A percentile compares a stretch with the other conserved stretches of the same genome.
phyloP scores from a whole-genome alignment of 176 grass and related monocot genomes.

The Carex littledalei region DNA sequence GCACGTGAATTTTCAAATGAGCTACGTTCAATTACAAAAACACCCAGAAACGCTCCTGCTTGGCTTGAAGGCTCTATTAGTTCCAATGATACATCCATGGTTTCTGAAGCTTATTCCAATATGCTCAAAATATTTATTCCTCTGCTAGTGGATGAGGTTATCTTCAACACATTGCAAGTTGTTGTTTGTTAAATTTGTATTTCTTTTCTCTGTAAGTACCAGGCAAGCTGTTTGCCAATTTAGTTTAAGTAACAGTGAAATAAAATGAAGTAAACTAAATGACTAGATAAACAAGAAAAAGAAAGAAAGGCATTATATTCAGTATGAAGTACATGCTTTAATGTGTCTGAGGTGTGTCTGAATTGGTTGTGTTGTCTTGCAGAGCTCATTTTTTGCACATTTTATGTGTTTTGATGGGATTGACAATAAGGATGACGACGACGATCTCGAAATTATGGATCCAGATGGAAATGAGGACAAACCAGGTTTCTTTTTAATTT shows the following conservation, averaged over 20 bases:
- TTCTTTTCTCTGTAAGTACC: neutral
- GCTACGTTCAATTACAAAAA: conserved; percentile 91
- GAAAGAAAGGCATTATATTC: neutral
- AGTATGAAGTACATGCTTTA: neutral
- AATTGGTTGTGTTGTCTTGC: conserved; percentile 21
- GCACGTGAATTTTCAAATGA: conserved; percentile 98
- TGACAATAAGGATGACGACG: conserved; percentile 46
- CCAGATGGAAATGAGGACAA: conserved; percentile 79
- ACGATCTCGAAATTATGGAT: conserved; percentile 80
- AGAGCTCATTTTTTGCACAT: conserved; percentile 99
- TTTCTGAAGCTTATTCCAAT: conserved; percentile 97
- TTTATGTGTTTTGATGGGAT: conserved; percentile 98
- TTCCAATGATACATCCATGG: conserved; percentile 74
- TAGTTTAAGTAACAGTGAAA: neutral
- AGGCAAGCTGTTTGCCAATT: neutral
- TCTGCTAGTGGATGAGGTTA: conserved; percentile 95
- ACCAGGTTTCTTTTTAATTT: conserved; percentile 35
- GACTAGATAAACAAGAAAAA: neutral
- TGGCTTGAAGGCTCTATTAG: conserved; percentile 79
- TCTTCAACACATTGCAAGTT: conserved; percentile 6
- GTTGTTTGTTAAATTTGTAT: neutral
- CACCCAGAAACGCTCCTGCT: conserved; percentile 69
- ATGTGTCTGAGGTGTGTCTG: neutral
- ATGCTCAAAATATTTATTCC: conserved; percentile 99
- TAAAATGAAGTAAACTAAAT: neutral